These are phyloP conservation scores for Paraglomus brasilianum DNA, from an alignment of 192 early-diverging fungal species.

Conservation along the genomic window DNA sequence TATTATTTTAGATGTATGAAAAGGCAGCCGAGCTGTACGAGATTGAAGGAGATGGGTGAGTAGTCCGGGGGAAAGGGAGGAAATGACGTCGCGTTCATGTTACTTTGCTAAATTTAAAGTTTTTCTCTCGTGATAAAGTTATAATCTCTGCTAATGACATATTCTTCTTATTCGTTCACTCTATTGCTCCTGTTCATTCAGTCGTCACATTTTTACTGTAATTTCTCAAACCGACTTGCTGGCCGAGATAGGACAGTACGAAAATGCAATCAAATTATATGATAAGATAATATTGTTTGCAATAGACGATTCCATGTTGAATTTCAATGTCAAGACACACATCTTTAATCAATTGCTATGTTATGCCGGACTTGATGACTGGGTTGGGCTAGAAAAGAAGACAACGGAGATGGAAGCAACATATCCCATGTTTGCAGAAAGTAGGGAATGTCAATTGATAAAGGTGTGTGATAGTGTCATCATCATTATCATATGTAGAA, in stretches of 20 bases:
- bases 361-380: conserved; percentile 15
- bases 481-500: neutral
- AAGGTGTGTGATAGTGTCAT: neutral
- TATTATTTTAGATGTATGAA: conserved; percentile 30
- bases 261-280: conserved; percentile 16
- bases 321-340: conserved; percentile 13
- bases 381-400: conserved; percentile 26
- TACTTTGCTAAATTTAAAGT: neutral
- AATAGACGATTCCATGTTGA: conserved; percentile 3
- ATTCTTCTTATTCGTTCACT: neutral
- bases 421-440: conserved; percentile 30
- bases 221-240: conserved; percentile 28
- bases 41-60: conserved; percentile 41
- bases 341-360: conserved; percentile 24
- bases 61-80: too few relatives aligned
- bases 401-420: neutral
- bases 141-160: neutral
- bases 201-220: conserved; percentile 27
- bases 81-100: neutral
- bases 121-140: too few relatives aligned
- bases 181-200: neutral
- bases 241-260: conserved; percentile 26
- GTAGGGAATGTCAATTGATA: conserved; percentile 26
- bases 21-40: conserved; percentile 39
- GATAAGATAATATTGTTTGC: neutral